phyloP scores from a whole-genome alignment of 495 filamentous ascomycete species.

The Aspergillus asperescens region DNA sequence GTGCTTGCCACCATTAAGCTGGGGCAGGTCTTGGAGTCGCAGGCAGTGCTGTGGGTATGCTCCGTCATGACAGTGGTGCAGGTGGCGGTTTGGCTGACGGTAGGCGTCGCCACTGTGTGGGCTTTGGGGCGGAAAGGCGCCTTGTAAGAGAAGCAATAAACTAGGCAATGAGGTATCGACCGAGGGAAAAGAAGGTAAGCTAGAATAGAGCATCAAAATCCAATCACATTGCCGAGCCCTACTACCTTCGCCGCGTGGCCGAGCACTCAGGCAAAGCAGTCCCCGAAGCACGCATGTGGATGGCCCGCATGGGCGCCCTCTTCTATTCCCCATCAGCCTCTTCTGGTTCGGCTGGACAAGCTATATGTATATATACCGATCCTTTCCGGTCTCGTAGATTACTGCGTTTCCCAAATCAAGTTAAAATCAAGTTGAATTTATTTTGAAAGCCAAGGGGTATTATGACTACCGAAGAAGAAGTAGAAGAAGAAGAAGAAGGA shows the following conservation, averaged over 20 bases:
- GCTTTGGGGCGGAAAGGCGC: no score
- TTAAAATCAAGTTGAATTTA: no score
- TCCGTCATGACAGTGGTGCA: constrained; percentile 17
- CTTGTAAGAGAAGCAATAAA: neutral
- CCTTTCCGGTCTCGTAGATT: constrained; percentile 51
- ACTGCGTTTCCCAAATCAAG: constrained; percentile 47
- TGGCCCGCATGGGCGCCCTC: constrained; percentile 22
- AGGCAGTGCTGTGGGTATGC: constrained; percentile 27
- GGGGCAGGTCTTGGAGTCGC: constrained; percentile 25
- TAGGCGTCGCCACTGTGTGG: neutral
- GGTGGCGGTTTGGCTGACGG: constrained; percentile 12
- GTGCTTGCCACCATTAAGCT: constrained; percentile 30
- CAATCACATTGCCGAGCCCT: no score
- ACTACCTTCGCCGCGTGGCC: constrained; percentile 41
- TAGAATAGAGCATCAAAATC: no score
- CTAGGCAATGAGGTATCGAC: neutral
- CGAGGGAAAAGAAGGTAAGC: neutral
- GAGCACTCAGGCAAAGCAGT: constrained; percentile 29
- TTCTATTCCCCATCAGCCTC: constrained; percentile 30
- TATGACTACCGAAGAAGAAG: neutral
- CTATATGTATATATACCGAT: constrained; percentile 54
- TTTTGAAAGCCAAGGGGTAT: neutral
- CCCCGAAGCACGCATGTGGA: constrained; percentile 30
- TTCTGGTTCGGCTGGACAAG: constrained; percentile 59
- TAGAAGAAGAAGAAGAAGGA: neutral